Percentiles rank a stretch among this genome's conserved stretches.
Evolutionary conservation across 2,329 filamentous ascomycete genomes (phyloP).

Genomic region (Beauveria australis): DNA sequence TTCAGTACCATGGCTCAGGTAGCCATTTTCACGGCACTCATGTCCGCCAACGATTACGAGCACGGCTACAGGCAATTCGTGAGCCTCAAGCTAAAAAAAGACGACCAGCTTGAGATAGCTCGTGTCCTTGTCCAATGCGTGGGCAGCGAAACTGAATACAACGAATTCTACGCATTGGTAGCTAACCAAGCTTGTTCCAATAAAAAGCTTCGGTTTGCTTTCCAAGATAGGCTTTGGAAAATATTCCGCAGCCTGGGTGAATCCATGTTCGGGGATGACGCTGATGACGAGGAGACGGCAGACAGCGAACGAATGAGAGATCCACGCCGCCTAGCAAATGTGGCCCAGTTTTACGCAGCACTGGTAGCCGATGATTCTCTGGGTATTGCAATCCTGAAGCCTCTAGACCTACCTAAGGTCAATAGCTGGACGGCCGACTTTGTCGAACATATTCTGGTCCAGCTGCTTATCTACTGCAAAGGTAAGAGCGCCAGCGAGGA

Average conservation of each 20-base stretch:
- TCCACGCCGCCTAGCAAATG: conserved; percentile 41
- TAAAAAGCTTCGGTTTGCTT: conserved; percentile 69
- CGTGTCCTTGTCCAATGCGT: conserved; percentile 82
- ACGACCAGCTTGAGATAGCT: conserved; percentile 79
- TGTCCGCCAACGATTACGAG: conserved; percentile 75
- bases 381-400: conserved; percentile 47
- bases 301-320: conserved; percentile 39
- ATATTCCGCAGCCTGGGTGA: conserved; percentile 83
- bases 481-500: conserved; percentile 41
- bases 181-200: conserved; percentile 70
- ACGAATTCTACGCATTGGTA: conserved; percentile 87
- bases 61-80: conserved; percentile 73
- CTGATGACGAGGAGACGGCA: conserved; percentile 48
- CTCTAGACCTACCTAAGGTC: conserved; percentile 70
- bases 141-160: conserved; percentile 75
- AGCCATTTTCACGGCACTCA: conserved; percentile 87
- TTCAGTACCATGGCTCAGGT: conserved; percentile 82
- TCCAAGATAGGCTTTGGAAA: conserved; percentile 81
- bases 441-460: conserved; percentile 71
- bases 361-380: conserved; percentile 40
- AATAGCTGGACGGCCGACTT: conserved; percentile 71
- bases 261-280: conserved; percentile 57
- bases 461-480: conserved; percentile 58
- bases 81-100: conserved; percentile 77
- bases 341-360: conserved; percentile 46